Conservation (phyloP, 1,284 basidiomycete species). For the Sanghuangporus baumii region DNA sequence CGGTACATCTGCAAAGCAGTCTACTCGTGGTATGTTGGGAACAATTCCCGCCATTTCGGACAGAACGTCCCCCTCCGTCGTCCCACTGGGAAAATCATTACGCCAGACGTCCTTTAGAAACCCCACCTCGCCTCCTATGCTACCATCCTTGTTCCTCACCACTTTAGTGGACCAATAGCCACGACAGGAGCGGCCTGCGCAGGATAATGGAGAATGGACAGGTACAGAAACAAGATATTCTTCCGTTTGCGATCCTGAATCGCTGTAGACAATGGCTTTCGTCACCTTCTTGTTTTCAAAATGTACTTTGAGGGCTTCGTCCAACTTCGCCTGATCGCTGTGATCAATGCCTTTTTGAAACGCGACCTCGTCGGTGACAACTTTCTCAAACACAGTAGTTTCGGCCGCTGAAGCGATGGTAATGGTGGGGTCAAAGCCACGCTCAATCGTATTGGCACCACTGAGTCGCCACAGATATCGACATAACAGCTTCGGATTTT, state of each 20-base stretch:
- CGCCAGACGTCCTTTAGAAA: conserved; percentile 26
- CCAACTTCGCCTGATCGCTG: not conserved
- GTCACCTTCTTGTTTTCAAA: not conserved
- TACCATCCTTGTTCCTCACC: conserved; percentile 3
- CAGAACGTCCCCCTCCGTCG: conserved; percentile 20
- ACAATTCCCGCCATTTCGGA: not conserved
- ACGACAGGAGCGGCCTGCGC: not conserved
- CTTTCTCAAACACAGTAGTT: not conserved
- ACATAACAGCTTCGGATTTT: not conserved
- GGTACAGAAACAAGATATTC: conserved; percentile 1
- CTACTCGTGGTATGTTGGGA: not conserved
- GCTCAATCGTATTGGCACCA: not conserved
- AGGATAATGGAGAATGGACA: not conserved
- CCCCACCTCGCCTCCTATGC: conserved; percentile 15
- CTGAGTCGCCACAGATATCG: not conserved
- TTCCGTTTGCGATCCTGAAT: not conserved
- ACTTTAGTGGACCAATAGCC: not conserved
- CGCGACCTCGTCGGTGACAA: not conserved
- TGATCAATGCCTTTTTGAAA: not conserved
- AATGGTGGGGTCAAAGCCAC: not conserved
- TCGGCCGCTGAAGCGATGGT: not conserved
- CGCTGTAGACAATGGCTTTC: not conserved
- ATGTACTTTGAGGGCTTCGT: not conserved
- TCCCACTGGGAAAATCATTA: not conserved
- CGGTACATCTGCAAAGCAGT: not conserved